These are phyloP conservation scores for Sophora flavescens DNA, from an alignment of 306 rosid genomes.

Conservation along the genomic window DNA sequence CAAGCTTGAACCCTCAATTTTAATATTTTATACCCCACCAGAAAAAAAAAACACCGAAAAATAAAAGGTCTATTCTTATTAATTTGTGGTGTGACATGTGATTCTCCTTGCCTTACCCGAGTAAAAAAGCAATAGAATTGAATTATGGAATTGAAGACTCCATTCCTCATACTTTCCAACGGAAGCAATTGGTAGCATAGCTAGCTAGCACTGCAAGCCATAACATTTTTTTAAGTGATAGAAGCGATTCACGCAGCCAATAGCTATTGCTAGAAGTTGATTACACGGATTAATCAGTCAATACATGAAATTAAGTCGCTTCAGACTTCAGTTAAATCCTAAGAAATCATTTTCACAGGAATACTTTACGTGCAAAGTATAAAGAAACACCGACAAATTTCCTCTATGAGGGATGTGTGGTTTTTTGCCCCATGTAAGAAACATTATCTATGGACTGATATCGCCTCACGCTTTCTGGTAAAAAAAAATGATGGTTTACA, in stretches of 20 bases:
- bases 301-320: neutral
- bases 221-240: neutral
- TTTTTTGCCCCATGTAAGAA: neutral
- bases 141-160: slow-evolving; percentile 28
- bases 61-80: neutral
- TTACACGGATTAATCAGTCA: neutral
- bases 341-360: slow-evolving; percentile 14
- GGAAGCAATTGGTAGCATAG: neutral
- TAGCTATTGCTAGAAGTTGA: neutral
- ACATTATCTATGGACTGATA: too few species aligned
- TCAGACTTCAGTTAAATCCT: slow-evolving; percentile 28
- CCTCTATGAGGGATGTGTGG: neutral
- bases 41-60: neutral
- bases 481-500: too few species aligned
- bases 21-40: neutral
- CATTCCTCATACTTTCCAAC: neutral
- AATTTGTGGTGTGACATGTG: neutral
- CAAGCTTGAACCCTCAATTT: neutral
- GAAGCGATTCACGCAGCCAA: neutral
- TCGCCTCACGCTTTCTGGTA: too few species aligned
- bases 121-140: neutral
- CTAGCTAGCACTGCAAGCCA: slow-evolving; percentile 5
- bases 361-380: neutral
- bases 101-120: neutral
- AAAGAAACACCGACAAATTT: neutral